These are phyloP conservation scores for Coix lacrymajobi DNA, from an alignment of 176 grass and related monocot genomes.

Conservation along the genomic window DNA sequence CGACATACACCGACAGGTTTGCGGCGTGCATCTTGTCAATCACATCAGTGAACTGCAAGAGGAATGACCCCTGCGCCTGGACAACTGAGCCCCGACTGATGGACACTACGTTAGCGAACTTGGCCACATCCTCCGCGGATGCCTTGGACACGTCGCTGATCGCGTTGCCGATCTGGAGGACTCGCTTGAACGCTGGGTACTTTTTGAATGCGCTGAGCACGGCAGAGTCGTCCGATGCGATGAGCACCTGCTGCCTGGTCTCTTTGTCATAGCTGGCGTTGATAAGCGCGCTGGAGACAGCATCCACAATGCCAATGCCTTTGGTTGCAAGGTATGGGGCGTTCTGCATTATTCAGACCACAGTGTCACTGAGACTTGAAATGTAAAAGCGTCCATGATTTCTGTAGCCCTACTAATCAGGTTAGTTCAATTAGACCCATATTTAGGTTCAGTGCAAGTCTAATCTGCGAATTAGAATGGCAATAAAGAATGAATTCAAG, in stretches of 20 bases:
- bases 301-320: constrained; percentile 60
- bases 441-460: constrained; percentile 22
- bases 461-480: background rate
- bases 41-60: constrained; percentile 53
- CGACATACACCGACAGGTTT: constrained; percentile 58
- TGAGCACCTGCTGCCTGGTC: constrained; percentile 40
- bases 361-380: background rate
- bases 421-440: constrained; percentile 32
- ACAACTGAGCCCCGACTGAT: constrained; percentile 40
- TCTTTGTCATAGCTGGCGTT: constrained; percentile 73
- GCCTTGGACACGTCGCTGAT: constrained; percentile 52
- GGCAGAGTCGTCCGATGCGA: constrained; percentile 65
- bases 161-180: constrained; percentile 38
- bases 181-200: constrained; percentile 46
- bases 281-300: constrained; percentile 51
- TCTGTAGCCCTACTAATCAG: background rate
- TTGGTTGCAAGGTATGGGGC: constrained; percentile 72
- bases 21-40: constrained; percentile 39
- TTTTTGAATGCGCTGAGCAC: constrained; percentile 67
- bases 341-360: constrained; percentile 37
- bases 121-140: constrained; percentile 57
- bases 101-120: constrained; percentile 41
- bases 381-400: background rate
- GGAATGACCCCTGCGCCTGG: constrained; percentile 50
- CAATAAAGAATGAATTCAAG: background rate